Conservation (phyloP, 2,329 filamentous ascomycete genomes). For the Periconia sp. region DNA sequence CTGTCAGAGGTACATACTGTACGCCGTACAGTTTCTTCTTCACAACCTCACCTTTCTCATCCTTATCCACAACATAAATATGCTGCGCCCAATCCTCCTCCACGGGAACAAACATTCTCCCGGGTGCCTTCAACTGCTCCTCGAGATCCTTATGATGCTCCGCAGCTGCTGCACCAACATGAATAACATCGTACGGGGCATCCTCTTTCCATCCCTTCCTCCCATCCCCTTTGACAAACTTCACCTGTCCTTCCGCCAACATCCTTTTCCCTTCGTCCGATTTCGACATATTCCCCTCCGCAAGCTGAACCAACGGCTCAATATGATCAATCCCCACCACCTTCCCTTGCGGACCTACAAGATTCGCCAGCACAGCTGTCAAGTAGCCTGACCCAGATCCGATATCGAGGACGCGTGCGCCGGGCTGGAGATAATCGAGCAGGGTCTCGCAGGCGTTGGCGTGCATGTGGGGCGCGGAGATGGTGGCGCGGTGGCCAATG, state of each 20-base stretch:
- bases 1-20: constrained; percentile 75
- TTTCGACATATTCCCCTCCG: constrained; percentile 47
- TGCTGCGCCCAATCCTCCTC: constrained; percentile 61
- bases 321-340: constrained; percentile 56
- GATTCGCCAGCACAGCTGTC: constrained; percentile 82
- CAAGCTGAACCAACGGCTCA: constrained; percentile 47
- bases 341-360: constrained; percentile 57
- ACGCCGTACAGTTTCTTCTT: constrained; percentile 65
- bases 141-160: constrained; percentile 72
- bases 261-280: constrained; percentile 54
- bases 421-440: constrained; percentile 58
- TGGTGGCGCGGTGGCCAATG: constrained; percentile 69
- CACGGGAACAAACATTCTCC: constrained; percentile 79
- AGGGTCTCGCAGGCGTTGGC: constrained; percentile 65
- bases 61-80: constrained; percentile 76
- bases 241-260: constrained; percentile 64
- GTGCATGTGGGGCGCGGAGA: constrained; percentile 75
- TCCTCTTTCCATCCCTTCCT: constrained; percentile 50
- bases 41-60: constrained; percentile 61
- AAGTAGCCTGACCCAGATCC: constrained; percentile 67
- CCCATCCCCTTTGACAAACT: constrained; percentile 73
- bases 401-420: constrained; percentile 52
- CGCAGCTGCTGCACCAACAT: constrained; percentile 84
- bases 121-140: constrained; percentile 76
- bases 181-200: constrained; percentile 82